These are phyloP conservation scores for Trametes cinnabarina DNA, from an alignment of 768 basidiomycete species.

Conservation along the genomic window DNA sequence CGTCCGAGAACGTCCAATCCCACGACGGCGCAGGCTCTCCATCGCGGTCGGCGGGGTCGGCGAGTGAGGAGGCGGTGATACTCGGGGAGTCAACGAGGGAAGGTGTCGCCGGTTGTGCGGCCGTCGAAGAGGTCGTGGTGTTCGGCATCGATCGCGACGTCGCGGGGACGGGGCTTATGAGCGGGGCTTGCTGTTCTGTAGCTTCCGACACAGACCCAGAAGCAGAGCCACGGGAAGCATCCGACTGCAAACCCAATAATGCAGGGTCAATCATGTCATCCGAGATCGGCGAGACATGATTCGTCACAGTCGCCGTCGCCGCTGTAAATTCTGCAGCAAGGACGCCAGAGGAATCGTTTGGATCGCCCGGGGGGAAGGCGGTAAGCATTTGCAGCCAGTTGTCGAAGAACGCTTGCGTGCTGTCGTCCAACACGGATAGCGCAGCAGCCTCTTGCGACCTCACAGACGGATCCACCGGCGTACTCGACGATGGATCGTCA, in stretches of 20 bases:
- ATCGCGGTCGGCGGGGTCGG: slow-evolving; percentile 8
- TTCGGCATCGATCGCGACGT: not conserved
- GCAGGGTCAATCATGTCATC: slow-evolving; percentile 25
- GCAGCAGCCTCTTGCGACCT: not conserved
- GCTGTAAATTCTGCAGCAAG: not conserved
- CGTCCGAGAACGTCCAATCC: slow-evolving; percentile 23
- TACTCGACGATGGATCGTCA: not conserved
- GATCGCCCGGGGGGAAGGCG: slow-evolving; percentile 24
- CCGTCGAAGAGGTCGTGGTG: not conserved
- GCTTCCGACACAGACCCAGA: too few relatives aligned
- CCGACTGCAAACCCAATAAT: slow-evolving; percentile 16
- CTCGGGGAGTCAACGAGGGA: slow-evolving; percentile 26
- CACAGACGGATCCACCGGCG: not conserved
- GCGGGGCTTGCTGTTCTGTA: too few relatives aligned
- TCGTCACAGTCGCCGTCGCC: not conserved
- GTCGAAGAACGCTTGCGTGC: slow-evolving; percentile 22
- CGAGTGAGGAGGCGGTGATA: slow-evolving; percentile 21
- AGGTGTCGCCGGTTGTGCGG: slow-evolving; percentile 16
- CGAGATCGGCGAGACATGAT: not conserved
- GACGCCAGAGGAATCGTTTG: slow-evolving; percentile 9
- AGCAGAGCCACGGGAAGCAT: too few relatives aligned
- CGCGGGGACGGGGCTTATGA: too few relatives aligned
- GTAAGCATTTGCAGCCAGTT: slow-evolving; percentile 26
- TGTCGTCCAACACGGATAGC: slow-evolving; percentile 1
- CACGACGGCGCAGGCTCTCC: slow-evolving; percentile 26